phyloP scores from a whole-genome alignment of 192 early-diverging fungal genomes.

The Mortierella antarctica region DNA sequence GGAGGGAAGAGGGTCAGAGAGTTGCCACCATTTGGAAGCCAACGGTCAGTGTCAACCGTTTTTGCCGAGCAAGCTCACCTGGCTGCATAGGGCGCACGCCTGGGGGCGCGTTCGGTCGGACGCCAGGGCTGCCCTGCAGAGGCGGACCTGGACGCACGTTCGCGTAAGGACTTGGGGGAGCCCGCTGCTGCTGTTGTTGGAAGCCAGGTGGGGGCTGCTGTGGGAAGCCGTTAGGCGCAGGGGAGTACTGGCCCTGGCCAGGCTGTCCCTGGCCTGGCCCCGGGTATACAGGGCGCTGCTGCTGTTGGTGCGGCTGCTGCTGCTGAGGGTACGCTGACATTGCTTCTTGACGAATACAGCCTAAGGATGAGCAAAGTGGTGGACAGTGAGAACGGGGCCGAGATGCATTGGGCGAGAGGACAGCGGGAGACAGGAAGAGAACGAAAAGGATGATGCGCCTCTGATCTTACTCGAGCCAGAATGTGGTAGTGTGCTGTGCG shows the following conservation, averaged over 20 bases:
- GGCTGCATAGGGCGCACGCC: conserved; percentile 31
- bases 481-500: no score
- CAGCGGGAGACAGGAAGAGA: neutral
- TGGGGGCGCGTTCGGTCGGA: conserved; percentile 18
- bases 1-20: no score
- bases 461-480: no score
- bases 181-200: conserved; percentile 10
- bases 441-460: neutral
- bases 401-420: neutral
- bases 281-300: conserved; percentile 33
- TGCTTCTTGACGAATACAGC: neutral
- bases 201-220: conserved; percentile 15
- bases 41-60: no score
- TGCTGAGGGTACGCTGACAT: conserved; percentile 39
- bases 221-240: conserved; percentile 20
- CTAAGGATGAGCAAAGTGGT: neutral
- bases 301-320: conserved; percentile 18
- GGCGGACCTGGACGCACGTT: conserved; percentile 24
- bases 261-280: conserved; percentile 27
- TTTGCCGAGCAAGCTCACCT: conserved; percentile 2
- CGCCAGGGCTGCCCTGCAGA: conserved; percentile 13
- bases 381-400: neutral
- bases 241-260: conserved; percentile 28
- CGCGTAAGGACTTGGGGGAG: conserved; percentile 14
- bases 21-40: no score